Conservation (phyloP, 129 eudicot genomes). For the Mikania micrantha region DNA sequence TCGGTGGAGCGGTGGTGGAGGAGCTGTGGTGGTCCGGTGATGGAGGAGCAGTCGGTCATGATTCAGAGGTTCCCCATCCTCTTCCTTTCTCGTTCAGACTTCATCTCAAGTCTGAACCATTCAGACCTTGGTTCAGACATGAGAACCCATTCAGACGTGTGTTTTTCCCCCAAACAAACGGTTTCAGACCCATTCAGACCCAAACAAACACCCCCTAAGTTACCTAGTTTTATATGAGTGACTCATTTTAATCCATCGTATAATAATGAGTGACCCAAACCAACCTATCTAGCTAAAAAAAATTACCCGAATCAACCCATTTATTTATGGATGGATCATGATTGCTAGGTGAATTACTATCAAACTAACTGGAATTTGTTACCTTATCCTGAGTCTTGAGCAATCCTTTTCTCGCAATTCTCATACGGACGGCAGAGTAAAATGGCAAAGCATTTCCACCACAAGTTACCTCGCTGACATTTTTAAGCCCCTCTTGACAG, state of each 20-base stretch:
- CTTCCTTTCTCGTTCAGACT: too few relatives aligned
- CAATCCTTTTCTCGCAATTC: conserved; percentile 63
- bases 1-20: too few relatives aligned
- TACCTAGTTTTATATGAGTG: not conserved
- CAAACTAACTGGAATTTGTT: not conserved
- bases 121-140: too few relatives aligned
- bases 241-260: not conserved
- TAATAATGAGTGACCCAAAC: not conserved
- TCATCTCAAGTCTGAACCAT: too few relatives aligned
- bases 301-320: not conserved
- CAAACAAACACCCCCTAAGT: too few relatives aligned
- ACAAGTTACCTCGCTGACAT: conserved; percentile 62
- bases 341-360: not conserved
- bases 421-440: conserved; percentile 82
- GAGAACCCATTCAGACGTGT: too few relatives aligned
- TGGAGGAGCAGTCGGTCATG: too few relatives aligned
- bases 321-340: not conserved
- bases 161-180: too few relatives aligned
- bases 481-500: conserved; percentile 35
- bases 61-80: too few relatives aligned
- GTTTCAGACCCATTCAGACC: too few relatives aligned
- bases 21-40: too few relatives aligned
- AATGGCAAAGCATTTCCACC: conserved; percentile 97
- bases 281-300: not conserved
- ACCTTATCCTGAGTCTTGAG: conserved; percentile 68